Base-by-base conservation (phyloP, 129 eudicot species). In the Pittosporum tobira region DNA sequence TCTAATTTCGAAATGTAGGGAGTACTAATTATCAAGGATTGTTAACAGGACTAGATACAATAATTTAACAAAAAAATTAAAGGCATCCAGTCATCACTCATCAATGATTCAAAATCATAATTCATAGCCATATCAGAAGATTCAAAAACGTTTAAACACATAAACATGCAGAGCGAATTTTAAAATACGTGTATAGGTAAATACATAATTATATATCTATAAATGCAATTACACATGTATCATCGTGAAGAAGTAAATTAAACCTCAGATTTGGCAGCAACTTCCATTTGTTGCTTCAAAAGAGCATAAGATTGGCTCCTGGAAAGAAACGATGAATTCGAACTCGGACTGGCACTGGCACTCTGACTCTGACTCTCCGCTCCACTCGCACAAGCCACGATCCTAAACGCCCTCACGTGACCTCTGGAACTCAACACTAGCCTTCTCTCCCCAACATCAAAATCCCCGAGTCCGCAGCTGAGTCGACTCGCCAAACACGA, bases 261-360 rank as follows among this genome's bases (percentile, higher is more conserved):
- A 23, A 87, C 99, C 99, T 93, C 99, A 8, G 94, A 76, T 66
- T 93, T 93, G 11, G 94, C 91, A 22, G 99, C 99, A 34, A 93
- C 86, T 63, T 87, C 94, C 99, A 93, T 77, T 58, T 87, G 91
- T 50, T 87, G 96, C 76, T 82, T 93, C 72, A 93, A 62, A 65
- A 87, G 63, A 27, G 94, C 94, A 61, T 93, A 87, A 25, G 82
- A 81, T 45, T 93, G 96, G 66, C 72, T 84, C 64, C 94, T 64
- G 6, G 88, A 73, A 21, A 87, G 66, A 18, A 64, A 60, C 69
- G 94, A 75, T n/a, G n/a, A n/a, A n/a, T n/a, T n/a, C n/a, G n/a
- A n/a, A n/a, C n/a, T n/a, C n/a, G n/a, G n/a, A 50, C 75, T 70
- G 57, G 73, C 53, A 22, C 67, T 76, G 40, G 67, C 40, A 34